A percentile compares a stretch with the other conserved stretches of the same genome.
These are phyloP conservation scores for Shiraia sp. DNA, from an alignment of 2,329 filamentous ascomycete genomes.

Conservation along the genomic window DNA sequence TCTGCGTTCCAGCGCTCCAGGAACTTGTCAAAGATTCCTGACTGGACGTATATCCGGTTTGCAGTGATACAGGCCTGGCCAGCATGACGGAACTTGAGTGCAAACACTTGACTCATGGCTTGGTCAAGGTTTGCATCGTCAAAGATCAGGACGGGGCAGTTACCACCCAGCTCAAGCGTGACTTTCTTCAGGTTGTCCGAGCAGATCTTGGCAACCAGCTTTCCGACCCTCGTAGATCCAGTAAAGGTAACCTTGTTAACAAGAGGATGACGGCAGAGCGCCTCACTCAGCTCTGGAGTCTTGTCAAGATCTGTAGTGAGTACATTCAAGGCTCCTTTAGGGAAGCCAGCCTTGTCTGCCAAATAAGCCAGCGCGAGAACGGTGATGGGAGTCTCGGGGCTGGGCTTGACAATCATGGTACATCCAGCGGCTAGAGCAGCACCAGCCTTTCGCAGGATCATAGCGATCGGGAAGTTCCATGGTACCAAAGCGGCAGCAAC, in stretches of 20 bases:
- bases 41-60: slow-evolving; percentile 68
- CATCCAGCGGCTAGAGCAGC: slow-evolving; percentile 73
- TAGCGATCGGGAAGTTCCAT: slow-evolving; percentile 72
- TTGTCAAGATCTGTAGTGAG: slow-evolving; percentile 62
- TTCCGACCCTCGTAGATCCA: slow-evolving; percentile 61
- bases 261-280: slow-evolving; percentile 60
- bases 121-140: slow-evolving; percentile 66
- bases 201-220: slow-evolving; percentile 64
- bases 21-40: slow-evolving; percentile 64
- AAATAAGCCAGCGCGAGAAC: slow-evolving; percentile 44
- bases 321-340: slow-evolving; percentile 64
- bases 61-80: slow-evolving; percentile 69
- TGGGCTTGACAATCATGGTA: slow-evolving; percentile 65
- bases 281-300: slow-evolving; percentile 58
- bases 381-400: slow-evolving; percentile 47
- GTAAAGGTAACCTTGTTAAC: slow-evolving; percentile 68
- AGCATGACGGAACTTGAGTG: slow-evolving; percentile 61
- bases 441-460: slow-evolving; percentile 69
- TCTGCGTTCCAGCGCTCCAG: slow-evolving; percentile 57
- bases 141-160: slow-evolving; percentile 68
- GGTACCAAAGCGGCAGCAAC: slow-evolving; percentile 70
- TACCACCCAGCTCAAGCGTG: slow-evolving; percentile 67
- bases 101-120: slow-evolving; percentile 52
- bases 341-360: slow-evolving; percentile 51
- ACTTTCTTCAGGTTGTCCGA: slow-evolving; percentile 65